Conservation (phyloP, 495 filamentous ascomycete genomes). For the Hamigera avellanea region DNA sequence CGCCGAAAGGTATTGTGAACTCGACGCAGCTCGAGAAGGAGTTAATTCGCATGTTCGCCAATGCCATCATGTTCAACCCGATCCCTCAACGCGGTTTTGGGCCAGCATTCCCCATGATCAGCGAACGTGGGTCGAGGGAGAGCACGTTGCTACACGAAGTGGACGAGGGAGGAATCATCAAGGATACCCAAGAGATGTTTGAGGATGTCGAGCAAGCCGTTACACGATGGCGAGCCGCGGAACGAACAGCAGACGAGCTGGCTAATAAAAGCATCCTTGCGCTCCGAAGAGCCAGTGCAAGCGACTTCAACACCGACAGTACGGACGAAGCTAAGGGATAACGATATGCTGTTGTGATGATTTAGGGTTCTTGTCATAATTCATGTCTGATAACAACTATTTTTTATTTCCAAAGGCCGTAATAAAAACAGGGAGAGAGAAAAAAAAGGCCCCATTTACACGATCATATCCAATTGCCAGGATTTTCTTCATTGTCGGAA, state of each 20-base stretch:
- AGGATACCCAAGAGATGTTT: slow-evolving; percentile 74
- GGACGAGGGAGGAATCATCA: slow-evolving; percentile 72
- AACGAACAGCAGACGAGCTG: slow-evolving; percentile 34
- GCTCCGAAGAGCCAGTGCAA: slow-evolving; percentile 29
- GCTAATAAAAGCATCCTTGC: slow-evolving; percentile 30
- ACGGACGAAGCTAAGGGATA: slow-evolving; percentile 30
- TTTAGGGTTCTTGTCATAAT: no score
- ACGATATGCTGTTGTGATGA: slow-evolving; percentile 1
- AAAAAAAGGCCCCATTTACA: no score
- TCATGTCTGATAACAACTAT: no score
- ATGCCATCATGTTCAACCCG: slow-evolving; percentile 95
- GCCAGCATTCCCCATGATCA: slow-evolving; percentile 40
- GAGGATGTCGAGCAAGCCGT: slow-evolving; percentile 57
- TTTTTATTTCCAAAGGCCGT: no score
- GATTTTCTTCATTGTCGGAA: no score
- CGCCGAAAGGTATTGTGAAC: slow-evolving; percentile 88
- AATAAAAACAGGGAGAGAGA: no score
- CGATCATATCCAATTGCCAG: no score
- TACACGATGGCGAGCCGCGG: slow-evolving; percentile 47
- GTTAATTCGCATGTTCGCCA: slow-evolving; percentile 93
- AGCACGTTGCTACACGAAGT: slow-evolving; percentile 35
- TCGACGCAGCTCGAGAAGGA: slow-evolving; percentile 90
- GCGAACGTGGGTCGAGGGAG: slow-evolving; percentile 24
- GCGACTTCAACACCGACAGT: slow-evolving; percentile 31
- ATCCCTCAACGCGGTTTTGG: slow-evolving; percentile 59